Base-by-base conservation (phyloP, 2,329 filamentous ascomycete species). In the Chaetomium strumarium region DNA sequence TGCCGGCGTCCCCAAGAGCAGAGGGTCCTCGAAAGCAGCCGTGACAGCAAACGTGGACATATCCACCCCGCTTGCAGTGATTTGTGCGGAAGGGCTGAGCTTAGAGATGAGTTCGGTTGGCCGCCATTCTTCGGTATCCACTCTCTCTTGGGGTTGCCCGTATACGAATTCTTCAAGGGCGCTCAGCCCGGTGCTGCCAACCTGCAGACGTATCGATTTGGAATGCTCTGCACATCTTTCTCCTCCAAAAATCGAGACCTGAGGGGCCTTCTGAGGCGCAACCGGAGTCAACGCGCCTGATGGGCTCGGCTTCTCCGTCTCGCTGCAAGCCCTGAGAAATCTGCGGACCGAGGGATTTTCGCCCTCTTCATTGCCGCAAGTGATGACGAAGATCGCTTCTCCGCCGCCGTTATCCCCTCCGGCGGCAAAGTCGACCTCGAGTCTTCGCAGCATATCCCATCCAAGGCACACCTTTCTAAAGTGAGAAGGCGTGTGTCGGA, bases 371-470 rank as follows among this genome's bases (percentile, higher is more conserved):
- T 83, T 68, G 1, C 88, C 90, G 62, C 85, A 86, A 33, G 82
- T 77, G 43, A 96, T 76, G 2, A 95, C 78, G 24, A 95, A 75
- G 37, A 95, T 73, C 14, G 77, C 78, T 68, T 96, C 92, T 17
- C 90, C 90, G 24, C 84, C 85, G 45, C 84, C 81, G 50, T 81
- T 74, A n/a, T 81, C 80, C 68, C 93, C 87, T 59, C 91, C 88
- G 17, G 81, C 83, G 38, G 86, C 86, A 69, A 96, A 97, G 65
- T 99, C 93, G 2, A 96, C 89, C 62, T 93, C 86, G 2, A 97
- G 73, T 56, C 75, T 83, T 55, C 90, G 81, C 49, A 83, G 83
- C 91, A 97, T 97, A 63, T 97, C 88, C 92, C 93, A 97, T 2
- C 87, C 86, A 53, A 86, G 73, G 63, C 88, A 97, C 1, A 82